Percentiles rank a stretch among this genome's conserved stretches.
These are phyloP conservation scores for Raffaelea albimanens DNA, from an alignment of 2,329 filamentous ascomycete species.

Conservation along the genomic window DNA sequence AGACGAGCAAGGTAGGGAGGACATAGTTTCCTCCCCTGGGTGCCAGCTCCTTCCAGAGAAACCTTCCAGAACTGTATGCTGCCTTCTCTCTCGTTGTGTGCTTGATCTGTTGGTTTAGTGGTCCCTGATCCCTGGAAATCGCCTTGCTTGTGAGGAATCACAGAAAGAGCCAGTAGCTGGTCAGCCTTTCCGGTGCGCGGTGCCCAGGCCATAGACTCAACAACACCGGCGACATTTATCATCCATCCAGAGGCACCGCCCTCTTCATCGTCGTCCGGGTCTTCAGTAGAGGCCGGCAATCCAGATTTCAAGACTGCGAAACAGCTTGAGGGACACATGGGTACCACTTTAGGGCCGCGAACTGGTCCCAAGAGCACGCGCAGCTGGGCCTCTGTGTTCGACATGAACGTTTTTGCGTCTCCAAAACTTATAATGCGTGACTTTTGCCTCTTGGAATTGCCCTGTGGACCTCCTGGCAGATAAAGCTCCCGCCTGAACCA, in stretches of 20 bases:
- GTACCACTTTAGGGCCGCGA: too few relatives aligned
- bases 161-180: slow-evolving; percentile 42
- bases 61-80: slow-evolving; percentile 45
- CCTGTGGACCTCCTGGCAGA: slow-evolving; percentile 1
- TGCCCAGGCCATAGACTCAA: slow-evolving; percentile 44
- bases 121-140: slow-evolving; percentile 16
- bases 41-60: slow-evolving; percentile 19
- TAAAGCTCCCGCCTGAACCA: slow-evolving; percentile 18
- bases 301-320: too few relatives aligned
- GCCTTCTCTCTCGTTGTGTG: slow-evolving; percentile 29
- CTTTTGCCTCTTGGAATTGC: too few relatives aligned
- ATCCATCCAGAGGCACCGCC: slow-evolving; percentile 36
- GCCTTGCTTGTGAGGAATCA: slow-evolving; percentile 42
- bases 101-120: slow-evolving; percentile 19
- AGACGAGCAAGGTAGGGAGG: slow-evolving; percentile 23
- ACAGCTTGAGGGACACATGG: too few relatives aligned
- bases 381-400: slow-evolving; percentile 13
- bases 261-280: slow-evolving; percentile 7
- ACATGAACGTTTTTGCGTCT: slow-evolving; percentile 10
- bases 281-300: slow-evolving; percentile 12
- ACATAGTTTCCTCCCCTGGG: not conserved
- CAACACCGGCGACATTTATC: slow-evolving; percentile 43
- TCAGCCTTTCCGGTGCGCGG: slow-evolving; percentile 24
- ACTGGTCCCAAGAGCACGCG: slow-evolving; percentile 18
- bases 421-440: slow-evolving; percentile 12